Evolutionary conservation across 345 rosid species (phyloP).

Genomic region (Salix viminalis): DNA sequence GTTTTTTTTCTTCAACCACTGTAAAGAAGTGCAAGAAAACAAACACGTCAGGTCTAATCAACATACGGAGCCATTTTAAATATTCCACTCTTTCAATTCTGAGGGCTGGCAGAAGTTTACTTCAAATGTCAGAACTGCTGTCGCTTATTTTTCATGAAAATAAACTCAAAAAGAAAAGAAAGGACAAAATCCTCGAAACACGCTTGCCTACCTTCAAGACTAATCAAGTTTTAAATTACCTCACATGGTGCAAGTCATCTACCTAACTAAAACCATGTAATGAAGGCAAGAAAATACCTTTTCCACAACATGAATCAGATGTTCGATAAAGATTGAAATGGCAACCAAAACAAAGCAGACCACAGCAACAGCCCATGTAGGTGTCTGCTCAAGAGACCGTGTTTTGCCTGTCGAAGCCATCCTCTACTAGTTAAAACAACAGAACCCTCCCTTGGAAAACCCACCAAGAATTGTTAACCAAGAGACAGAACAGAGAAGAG

Average conservation of each 20-base stretch:
- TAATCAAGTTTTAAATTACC: neutral
- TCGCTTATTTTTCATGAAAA: neutral
- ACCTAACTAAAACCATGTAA: neutral
- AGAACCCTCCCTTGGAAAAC: neutral
- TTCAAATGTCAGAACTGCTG: neutral
- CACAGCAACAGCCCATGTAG: slow-evolving; percentile 92
- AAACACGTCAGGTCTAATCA: neutral
- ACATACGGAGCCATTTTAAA: neutral
- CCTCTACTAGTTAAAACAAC: neutral
- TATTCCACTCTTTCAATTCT: neutral
- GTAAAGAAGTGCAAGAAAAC: neutral
- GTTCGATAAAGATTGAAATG: slow-evolving; percentile 71
- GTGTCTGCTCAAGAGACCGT: slow-evolving; percentile 54
- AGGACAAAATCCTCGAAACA: neutral
- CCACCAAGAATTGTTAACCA: neutral
- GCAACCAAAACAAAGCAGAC: slow-evolving; percentile 66
- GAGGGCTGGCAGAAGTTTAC: neutral
- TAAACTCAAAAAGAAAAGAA: neutral
- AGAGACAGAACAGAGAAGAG: neutral
- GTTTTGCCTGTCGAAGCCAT: slow-evolving; percentile 8
- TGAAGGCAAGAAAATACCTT: slow-evolving; percentile 29
- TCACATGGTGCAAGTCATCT: neutral
- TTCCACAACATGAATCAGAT: slow-evolving; percentile 50
- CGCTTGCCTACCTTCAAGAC: neutral
- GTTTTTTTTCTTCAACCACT: slow-evolving; percentile 68